phyloP scores from a whole-genome alignment of 768 basidiomycete genomes.

The Leccinum uliginosum region DNA sequence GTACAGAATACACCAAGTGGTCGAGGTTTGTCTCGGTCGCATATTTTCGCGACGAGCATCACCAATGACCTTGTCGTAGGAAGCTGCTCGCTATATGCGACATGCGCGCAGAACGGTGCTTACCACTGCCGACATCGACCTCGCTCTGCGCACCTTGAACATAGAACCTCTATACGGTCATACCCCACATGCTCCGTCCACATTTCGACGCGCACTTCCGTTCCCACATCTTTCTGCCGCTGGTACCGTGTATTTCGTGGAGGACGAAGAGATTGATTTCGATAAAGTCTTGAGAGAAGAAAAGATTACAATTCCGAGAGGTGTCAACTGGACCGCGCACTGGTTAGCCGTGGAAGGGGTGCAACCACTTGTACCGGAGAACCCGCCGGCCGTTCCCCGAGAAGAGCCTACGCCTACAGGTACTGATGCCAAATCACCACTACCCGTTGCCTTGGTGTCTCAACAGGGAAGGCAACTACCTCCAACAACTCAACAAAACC shows the following conservation, averaged over 20 bases:
- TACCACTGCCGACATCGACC: slow-evolving; percentile 87
- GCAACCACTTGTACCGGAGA: slow-evolving; percentile 94
- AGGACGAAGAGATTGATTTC: slow-evolving; percentile 98
- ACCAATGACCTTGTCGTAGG: slow-evolving; percentile 34
- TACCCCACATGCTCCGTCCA: slow-evolving; percentile 29
- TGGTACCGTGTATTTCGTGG: slow-evolving; percentile 85
- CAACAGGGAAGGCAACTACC: slow-evolving; percentile 24
- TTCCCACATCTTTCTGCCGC: slow-evolving; percentile 41
- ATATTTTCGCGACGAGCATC: neutral
- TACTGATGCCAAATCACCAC: slow-evolving; percentile 28
- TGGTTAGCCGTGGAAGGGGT: slow-evolving; percentile 99
- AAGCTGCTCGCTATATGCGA: slow-evolving; percentile 95
- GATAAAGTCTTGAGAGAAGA: slow-evolving; percentile 85
- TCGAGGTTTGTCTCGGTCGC: slow-evolving; percentile 58
- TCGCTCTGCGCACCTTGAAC: slow-evolving; percentile 89
- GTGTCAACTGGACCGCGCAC: slow-evolving; percentile 87
- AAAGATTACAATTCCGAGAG: slow-evolving; percentile 75
- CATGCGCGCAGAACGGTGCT: slow-evolving; percentile 89
- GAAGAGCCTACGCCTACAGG: slow-evolving; percentile 37
- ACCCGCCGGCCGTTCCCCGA: slow-evolving; percentile 78
- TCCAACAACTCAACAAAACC: slow-evolving; percentile 47
- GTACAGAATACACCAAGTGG: slow-evolving; percentile 91
- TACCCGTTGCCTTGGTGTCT: slow-evolving; percentile 19
- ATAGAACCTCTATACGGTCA: slow-evolving; percentile 91
- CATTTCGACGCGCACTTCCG: slow-evolving; percentile 43